Percentiles rank a stretch among this genome's conserved stretches.
Conservation (phyloP, 208 protist genomes). For the Trypanosoma vivax region DNA sequence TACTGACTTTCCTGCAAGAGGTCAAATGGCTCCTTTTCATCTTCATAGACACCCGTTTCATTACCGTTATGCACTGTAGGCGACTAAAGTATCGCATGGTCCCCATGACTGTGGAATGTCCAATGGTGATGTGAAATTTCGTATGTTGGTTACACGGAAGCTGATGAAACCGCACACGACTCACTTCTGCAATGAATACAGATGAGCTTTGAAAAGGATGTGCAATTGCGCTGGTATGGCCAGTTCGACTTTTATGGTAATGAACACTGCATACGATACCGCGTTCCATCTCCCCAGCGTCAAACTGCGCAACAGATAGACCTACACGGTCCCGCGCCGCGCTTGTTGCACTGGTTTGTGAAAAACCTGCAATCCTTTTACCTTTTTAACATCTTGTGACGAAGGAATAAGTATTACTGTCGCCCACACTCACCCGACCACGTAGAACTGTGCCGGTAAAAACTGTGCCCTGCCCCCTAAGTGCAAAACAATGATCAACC, state of each 20-base stretch:
- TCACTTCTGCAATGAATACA: slow-evolving; percentile 49
- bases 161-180: slow-evolving; percentile 77
- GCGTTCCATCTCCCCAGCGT: slow-evolving; percentile 84
- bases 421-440: slow-evolving; percentile 73
- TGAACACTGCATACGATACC: slow-evolving; percentile 63
- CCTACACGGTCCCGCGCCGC: slow-evolving; percentile 87
- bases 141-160: slow-evolving; percentile 44
- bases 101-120: slow-evolving; percentile 84
- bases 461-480: slow-evolving; percentile 94
- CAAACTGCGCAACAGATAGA: slow-evolving; percentile 90
- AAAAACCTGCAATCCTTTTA: slow-evolving; percentile 96
- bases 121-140: slow-evolving; percentile 82
- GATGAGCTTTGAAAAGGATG: slow-evolving; percentile 12
- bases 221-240: neutral
- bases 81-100: slow-evolving; percentile 67
- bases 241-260: slow-evolving; percentile 1
- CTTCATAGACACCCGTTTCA: neutral
- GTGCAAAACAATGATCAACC: slow-evolving; percentile 97
- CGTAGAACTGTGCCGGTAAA: slow-evolving; percentile 94
- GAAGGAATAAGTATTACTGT: slow-evolving; percentile 88
- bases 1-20: slow-evolving; percentile 29
- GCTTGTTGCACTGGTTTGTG: slow-evolving; percentile 71
- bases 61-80: neutral
- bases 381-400: slow-evolving; percentile 60
- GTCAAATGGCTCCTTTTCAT: slow-evolving; percentile 10